phyloP scores from a whole-genome alignment of 306 rosid genomes.

The Cicer judaicum region DNA sequence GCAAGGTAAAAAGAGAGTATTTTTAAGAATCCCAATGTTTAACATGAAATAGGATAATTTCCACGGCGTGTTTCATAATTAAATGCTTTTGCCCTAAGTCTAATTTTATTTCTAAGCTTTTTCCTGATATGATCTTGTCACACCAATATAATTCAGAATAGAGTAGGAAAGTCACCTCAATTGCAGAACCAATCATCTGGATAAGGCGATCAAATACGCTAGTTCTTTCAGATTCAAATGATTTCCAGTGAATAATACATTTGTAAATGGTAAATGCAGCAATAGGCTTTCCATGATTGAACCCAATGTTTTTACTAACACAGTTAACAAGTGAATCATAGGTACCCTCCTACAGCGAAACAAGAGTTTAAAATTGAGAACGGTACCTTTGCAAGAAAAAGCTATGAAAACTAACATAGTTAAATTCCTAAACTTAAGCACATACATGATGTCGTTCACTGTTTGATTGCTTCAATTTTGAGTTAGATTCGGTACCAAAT shows the following conservation, averaged over 20 bases:
- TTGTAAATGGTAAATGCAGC: conserved; percentile 97
- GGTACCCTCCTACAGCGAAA: conserved; percentile 66
- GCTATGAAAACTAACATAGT: conserved; percentile 28
- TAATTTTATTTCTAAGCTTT: neutral
- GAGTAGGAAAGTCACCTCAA: conserved; percentile 68
- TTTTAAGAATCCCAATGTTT: neutral
- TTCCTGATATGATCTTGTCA: conserved; percentile 9
- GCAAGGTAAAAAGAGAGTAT: conserved; percentile 42
- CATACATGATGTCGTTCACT: conserved; percentile 93
- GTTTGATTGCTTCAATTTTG: conserved; percentile 77
- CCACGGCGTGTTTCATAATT: conserved; percentile 1
- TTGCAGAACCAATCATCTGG: conserved; percentile 97
- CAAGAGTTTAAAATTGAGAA: conserved; percentile 36
- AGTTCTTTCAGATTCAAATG: conserved; percentile 98
- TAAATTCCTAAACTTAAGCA: conserved; percentile 40
- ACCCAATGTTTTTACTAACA: conserved; percentile 81
- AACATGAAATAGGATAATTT: conserved; percentile 2
- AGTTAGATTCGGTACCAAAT: conserved; percentile 80
- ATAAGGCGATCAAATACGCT: conserved; percentile 99
- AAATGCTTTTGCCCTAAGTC: conserved; percentile 19
- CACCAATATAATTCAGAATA: conserved; percentile 13
- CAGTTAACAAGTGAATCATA: conserved; percentile 92
- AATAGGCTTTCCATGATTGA: conserved; percentile 91
- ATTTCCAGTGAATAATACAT: conserved; percentile 98
- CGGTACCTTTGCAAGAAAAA: conserved; percentile 19